Base-by-base conservation (phyloP, 1,139 yeast genomes). In the Blastobotrys arbuscula region DNA sequence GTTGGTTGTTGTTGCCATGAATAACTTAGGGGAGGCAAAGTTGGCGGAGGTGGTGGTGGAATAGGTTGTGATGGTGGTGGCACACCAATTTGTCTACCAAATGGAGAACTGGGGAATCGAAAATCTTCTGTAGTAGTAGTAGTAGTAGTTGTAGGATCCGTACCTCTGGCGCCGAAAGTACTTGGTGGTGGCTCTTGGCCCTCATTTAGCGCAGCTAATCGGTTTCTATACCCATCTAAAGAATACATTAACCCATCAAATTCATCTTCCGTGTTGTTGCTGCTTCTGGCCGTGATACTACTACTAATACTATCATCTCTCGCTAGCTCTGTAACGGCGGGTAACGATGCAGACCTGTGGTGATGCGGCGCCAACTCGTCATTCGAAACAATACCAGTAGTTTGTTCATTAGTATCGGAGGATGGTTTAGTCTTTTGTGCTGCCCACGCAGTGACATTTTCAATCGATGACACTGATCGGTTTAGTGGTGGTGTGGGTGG, bases 151-250 rank as follows among this genome's bases (percentile, higher is more conserved):
- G n/a, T n/a, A n/a, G 44, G 20, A 15, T n/a, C n/a, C n/a, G 37
- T 2, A 26, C 40, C 4, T 12, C 15, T n/a, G 28, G 44, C 3
- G 21, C 34, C 16, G 12, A 18, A 24, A 12, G 31, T 21, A 13
- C 21, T 12, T 24, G 31, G 37, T 15, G 36, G 37, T 37, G 40
- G 49, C 13, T 21, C 30, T 23, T 34, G 49, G 9, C 41, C 42
- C 31, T 31, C 41, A 26, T 42, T 46, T 30, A 46, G n/a, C 15
- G 47, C 52, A 23, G 39, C 37, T 16, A 56, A 44, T 33, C 48
- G 50, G 8, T 48, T 47, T 35, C 57, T 44, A 30, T 53, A 53
- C 35, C 41, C 38, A 16, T 55, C 59, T 12, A 56, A 47, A 7
- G 58, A 50, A n/a, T 48, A 43, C 30, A 42, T 43, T 24, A 50